phyloP scores from a whole-genome alignment of 2,329 filamentous ascomycete species.

The Talaromyces sp. region DNA sequence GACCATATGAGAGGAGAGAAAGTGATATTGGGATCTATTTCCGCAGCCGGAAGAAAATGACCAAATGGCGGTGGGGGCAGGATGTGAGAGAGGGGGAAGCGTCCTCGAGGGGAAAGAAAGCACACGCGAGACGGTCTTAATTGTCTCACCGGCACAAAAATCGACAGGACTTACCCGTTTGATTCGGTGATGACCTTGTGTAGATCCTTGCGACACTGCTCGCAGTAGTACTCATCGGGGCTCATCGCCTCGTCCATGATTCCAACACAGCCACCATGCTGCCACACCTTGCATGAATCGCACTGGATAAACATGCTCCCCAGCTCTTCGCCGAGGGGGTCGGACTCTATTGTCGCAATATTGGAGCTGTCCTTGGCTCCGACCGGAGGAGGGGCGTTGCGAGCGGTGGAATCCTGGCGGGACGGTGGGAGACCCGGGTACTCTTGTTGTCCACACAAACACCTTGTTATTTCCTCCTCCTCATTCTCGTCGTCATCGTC shows the following conservation, averaged over 20 bases:
- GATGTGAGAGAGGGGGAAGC: neutral
- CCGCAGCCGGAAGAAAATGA: neutral
- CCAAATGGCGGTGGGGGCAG: conserved; percentile 2
- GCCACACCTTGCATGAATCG: conserved; percentile 97
- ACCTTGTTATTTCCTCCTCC: conserved; percentile 92
- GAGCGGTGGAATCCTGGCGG: conserved; percentile 52
- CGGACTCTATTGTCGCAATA: conserved; percentile 55
- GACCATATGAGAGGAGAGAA: neutral
- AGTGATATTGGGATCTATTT: neutral
- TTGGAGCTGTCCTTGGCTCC: conserved; percentile 55
- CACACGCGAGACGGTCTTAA: neutral
- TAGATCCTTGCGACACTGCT: conserved; percentile 85
- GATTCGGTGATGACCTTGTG: conserved; percentile 75
- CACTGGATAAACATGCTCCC: conserved; percentile 97
- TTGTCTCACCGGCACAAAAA: neutral
- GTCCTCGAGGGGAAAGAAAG: neutral
- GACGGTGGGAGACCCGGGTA: conserved; percentile 74
- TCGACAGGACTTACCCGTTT: conserved; percentile 67
- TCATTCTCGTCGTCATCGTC: conserved; percentile 58
- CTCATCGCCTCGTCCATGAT: conserved; percentile 91
- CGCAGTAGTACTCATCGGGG: conserved; percentile 97
- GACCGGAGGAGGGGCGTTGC: conserved; percentile 48
- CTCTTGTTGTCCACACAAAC: conserved; percentile 89
- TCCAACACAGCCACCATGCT: conserved; percentile 94
- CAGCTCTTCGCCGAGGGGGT: conserved; percentile 69